Percentiles rank a stretch among this genome's conserved stretches.
These are phyloP conservation scores for Globomyces pollinis-pini DNA, from an alignment of 192 early-diverging fungal species.

Conservation along the genomic window DNA sequence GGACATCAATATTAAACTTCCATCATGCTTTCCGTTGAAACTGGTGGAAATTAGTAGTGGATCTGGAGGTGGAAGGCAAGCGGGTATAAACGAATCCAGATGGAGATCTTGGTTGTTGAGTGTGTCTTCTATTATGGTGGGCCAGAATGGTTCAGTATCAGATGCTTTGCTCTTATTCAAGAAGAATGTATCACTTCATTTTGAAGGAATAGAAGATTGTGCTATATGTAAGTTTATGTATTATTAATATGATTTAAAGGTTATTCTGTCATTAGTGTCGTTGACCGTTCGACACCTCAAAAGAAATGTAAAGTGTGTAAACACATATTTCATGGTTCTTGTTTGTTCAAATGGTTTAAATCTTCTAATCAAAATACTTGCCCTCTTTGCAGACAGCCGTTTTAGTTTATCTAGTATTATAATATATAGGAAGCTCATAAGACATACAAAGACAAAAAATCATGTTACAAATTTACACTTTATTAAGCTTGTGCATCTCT, in stretches of 20 bases:
- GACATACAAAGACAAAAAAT: too few relatives aligned
- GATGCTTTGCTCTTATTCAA: slow-evolving; percentile 72
- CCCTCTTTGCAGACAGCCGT: slow-evolving; percentile 5
- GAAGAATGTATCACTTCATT: slow-evolving; percentile 83
- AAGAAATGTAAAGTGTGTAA: slow-evolving; percentile 92
- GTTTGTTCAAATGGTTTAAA: slow-evolving; percentile 70
- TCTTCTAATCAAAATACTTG: not conserved
- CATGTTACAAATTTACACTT: too few relatives aligned
- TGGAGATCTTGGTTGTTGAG: slow-evolving; percentile 64
- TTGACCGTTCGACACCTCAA: slow-evolving; percentile 77
- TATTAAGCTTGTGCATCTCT: too few relatives aligned
- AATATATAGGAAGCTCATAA: too few relatives aligned
- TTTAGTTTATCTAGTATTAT: too few relatives aligned
- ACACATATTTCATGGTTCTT: slow-evolving; percentile 87
- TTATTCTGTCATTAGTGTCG: slow-evolving; percentile 87
- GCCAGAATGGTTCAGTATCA: slow-evolving; percentile 72
- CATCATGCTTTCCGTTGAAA: slow-evolving; percentile 59
- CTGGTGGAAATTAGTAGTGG: slow-evolving; percentile 63
- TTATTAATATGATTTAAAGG: too few relatives aligned
- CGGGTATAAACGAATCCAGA: slow-evolving; percentile 59
- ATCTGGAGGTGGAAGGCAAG: slow-evolving; percentile 37
- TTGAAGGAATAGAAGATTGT: slow-evolving; percentile 95
- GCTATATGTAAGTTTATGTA: slow-evolving; percentile 62
- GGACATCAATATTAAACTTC: slow-evolving; percentile 65
- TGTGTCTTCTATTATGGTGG: slow-evolving; percentile 48